Evolutionary conservation across 1,139 yeast species (phyloP), one percentile per base, ranked within the genome.

Genomic region (Geotrichum restrictum): DNA sequence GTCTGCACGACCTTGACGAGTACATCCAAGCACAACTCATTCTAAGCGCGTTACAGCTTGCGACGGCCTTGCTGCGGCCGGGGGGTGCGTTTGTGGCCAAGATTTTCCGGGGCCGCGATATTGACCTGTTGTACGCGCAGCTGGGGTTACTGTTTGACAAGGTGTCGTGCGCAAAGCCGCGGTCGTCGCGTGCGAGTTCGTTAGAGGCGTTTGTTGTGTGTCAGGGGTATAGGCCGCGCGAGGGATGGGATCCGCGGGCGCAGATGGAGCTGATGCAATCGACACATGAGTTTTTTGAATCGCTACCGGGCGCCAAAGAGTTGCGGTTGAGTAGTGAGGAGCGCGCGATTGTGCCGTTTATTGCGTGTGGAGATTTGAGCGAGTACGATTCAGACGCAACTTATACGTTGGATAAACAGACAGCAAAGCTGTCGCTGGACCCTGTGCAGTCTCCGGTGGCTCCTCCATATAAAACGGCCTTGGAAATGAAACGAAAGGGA

Each of bases 71-170:
- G 24, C 74, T 93, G 59, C 81, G 85, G 62, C 85, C 88, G 11
- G 96, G 96, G 34, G 98, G 98, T 47, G 76, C 85, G 0, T 93
- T 93, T 73, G 96, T 91, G 38, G 98, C 98, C 46, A 93, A 93
- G 70, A 89, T 93, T 54, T 93, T 93, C 70, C 76, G 98, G 62
- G 98, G 98, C 5, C 76, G 98, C 63, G 98, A 93, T 64, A 89
- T 91, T 54, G 98, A 93, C 65, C 76, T 93, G 62, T 74, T 93
- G 66, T 93, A 93, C 68, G 83, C 94, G 21, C 98, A 93, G 68
- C 73, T 93, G 36, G 89, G 96, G 2, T 80, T 81, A 59, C 72
- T 93, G 40, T 93, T 93, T 66, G 94, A 86, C 46, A 78, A 77
- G 55, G 97, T 93, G 11, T 79, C 91, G 1, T 91, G 98, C 70